Percentiles rank a stretch among this genome's conserved stretches.
Conservation (phyloP, 2,329 filamentous ascomycete genomes). For the Arthrinium phaeospermum region DNA sequence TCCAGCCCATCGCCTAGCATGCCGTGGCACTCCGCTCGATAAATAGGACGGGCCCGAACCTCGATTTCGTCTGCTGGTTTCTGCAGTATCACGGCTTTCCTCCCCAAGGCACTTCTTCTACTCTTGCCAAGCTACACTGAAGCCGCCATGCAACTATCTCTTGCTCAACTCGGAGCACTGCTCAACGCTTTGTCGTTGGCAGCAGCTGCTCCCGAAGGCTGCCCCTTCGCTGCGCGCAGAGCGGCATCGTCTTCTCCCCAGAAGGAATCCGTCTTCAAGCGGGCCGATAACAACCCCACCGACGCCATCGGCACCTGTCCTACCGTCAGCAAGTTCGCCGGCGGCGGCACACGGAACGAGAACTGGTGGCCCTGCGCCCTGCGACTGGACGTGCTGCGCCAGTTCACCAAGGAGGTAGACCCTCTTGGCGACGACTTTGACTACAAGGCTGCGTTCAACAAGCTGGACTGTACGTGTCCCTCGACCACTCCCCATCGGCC, state of each 20-base stretch:
- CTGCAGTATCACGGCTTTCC: constrained; percentile 11
- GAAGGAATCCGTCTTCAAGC: constrained; percentile 12
- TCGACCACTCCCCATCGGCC: background rate
- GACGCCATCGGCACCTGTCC: constrained; percentile 6
- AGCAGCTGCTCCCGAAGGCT: constrained; percentile 17
- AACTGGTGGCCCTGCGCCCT: constrained; percentile 80
- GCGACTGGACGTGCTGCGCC: constrained; percentile 74
- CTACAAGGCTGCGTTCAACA: constrained; percentile 76
- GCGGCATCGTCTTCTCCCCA: background rate
- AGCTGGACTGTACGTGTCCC: constrained; percentile 57
- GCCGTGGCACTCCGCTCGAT: background rate
- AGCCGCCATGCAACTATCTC: constrained; percentile 15
- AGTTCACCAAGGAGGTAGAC: constrained; percentile 68
- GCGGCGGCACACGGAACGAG: constrained; percentile 64
- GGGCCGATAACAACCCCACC: background rate
- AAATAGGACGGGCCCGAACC: constrained; percentile 3
- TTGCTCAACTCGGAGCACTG: constrained; percentile 2
- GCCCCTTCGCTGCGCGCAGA: constrained; percentile 18
- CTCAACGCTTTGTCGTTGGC: constrained; percentile 18
- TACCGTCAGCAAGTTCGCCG: constrained; percentile 19
- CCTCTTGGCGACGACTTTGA: constrained; percentile 71
- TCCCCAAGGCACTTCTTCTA: constrained; percentile 6
- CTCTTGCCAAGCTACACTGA: background rate
- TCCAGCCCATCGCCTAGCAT: background rate
- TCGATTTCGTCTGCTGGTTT: background rate